Conservation (phyloP, 2,329 filamentous ascomycete genomes). For the Aspergillus chevalieri region DNA sequence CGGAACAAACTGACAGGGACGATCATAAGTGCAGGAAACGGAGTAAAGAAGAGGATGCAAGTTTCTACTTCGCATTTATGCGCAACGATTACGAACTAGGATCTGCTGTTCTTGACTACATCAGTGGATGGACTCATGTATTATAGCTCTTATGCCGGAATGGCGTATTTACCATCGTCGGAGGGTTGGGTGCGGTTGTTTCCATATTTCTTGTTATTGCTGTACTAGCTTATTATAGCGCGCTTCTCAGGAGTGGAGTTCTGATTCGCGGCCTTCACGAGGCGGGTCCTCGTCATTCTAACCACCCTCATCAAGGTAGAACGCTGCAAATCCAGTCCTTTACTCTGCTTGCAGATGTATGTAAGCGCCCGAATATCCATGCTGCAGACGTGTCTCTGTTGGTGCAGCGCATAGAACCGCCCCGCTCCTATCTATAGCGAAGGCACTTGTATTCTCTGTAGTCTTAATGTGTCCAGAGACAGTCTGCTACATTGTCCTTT, state of each 20-base stretch:
- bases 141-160: conserved; percentile 10
- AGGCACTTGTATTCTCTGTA: no score
- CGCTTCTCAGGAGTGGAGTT: neutral
- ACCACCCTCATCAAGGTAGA: no score
- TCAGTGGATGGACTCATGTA: conserved; percentile 14
- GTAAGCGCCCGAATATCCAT: neutral
- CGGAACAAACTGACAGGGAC: neutral
- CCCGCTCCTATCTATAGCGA: neutral
- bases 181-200: neutral
- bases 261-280: conserved; percentile 2
- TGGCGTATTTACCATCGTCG: neutral
- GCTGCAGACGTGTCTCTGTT: conserved; percentile 3
- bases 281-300: neutral
- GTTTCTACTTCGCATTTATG: conserved; percentile 9
- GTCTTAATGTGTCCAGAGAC: no score
- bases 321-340: neutral
- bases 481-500: neutral
- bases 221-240: neutral
- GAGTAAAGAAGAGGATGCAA: conserved; percentile 3
- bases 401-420: conserved; percentile 1
- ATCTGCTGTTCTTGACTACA: conserved; percentile 12
- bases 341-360: neutral
- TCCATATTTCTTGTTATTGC: neutral
- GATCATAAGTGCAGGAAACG: neutral
- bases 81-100: conserved; percentile 17